Percentiles rank a stretch among this genome's conserved stretches.
Evolutionary conservation across 2,329 filamentous ascomycete species (phyloP).

Genomic region (Aureobasidium mangrovei): DNA sequence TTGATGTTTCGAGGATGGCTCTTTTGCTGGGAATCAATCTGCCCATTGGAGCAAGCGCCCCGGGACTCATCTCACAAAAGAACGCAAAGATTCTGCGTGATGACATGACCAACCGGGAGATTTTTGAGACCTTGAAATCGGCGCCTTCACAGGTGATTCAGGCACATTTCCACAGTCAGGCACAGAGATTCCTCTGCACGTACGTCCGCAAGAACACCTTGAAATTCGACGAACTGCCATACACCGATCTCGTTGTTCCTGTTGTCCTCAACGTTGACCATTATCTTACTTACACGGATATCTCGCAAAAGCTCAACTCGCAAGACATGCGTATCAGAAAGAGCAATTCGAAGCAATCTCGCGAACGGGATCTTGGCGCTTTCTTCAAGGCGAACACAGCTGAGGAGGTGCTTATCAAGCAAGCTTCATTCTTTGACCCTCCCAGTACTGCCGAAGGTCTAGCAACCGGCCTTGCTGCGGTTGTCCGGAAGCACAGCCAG

Average conservation of each 20-base stretch:
- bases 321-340: slow-evolving; percentile 40
- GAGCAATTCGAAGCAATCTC: slow-evolving; percentile 15
- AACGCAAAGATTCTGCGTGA: slow-evolving; percentile 35
- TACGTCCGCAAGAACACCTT: slow-evolving; percentile 41
- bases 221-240: slow-evolving; percentile 35
- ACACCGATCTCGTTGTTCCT: slow-evolving; percentile 35
- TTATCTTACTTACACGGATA: slow-evolving; percentile 45
- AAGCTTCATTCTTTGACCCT: not conserved
- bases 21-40: slow-evolving; percentile 47
- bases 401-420: slow-evolving; percentile 41
- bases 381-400: slow-evolving; percentile 34
- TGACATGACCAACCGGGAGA: slow-evolving; percentile 44
- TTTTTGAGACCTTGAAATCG: slow-evolving; percentile 46
- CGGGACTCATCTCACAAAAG: slow-evolving; percentile 36
- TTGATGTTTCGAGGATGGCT: slow-evolving; percentile 52
- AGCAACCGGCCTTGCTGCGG: too few relatives aligned
- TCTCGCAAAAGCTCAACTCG: slow-evolving; percentile 45
- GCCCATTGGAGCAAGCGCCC: slow-evolving; percentile 44
- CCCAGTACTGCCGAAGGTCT: too few relatives aligned
- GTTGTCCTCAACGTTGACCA: slow-evolving; percentile 41
- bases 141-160: slow-evolving; percentile 46
- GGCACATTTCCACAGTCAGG: slow-evolving; percentile 39
- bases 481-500: too few relatives aligned
- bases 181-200: slow-evolving; percentile 46
- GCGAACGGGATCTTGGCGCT: slow-evolving; percentile 33